Conservation (phyloP, 257 asterid species). For the Penstemon barbatus region DNA sequence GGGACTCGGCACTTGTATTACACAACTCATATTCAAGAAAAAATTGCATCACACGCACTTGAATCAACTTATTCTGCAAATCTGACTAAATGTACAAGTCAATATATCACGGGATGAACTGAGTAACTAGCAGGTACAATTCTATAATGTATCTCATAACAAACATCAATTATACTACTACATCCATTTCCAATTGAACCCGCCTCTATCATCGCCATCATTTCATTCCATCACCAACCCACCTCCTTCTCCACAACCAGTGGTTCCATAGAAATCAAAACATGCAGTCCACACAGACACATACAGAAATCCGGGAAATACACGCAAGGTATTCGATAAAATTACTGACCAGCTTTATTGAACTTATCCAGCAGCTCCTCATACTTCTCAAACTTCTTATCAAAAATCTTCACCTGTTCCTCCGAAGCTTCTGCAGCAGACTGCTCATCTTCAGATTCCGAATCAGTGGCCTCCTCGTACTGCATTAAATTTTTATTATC, state of each 20-base stretch:
- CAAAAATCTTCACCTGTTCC: slow-evolving; percentile 46
- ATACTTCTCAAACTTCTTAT: slow-evolving; percentile 59
- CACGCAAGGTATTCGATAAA: neutral
- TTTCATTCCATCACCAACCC: neutral
- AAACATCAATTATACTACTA: too few relatives aligned
- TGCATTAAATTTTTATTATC: slow-evolving; percentile 29
- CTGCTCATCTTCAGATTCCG: slow-evolving; percentile 60
- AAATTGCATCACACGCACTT: neutral
- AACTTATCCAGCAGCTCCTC: slow-evolving; percentile 62
- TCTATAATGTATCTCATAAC: neutral
- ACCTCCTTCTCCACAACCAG: neutral
- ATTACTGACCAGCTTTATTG: slow-evolving; percentile 61
- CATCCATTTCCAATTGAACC: too few relatives aligned
- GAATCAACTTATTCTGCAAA: neutral
- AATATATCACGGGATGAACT: too few relatives aligned
- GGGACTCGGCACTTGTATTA: neutral
- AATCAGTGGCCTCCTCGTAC: slow-evolving; percentile 67
- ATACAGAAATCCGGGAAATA: neutral
- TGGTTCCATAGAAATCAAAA: neutral
- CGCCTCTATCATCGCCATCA: neutral
- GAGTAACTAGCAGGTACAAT: too few relatives aligned
- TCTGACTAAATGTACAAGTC: neutral
- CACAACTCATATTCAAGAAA: neutral
- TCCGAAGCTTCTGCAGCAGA: slow-evolving; percentile 45
- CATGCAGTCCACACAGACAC: neutral